Evolutionary conservation across 1,139 yeast species (phyloP), one percentile per base, ranked within the genome.

Genomic region (Magnusiomyces ingens): DNA sequence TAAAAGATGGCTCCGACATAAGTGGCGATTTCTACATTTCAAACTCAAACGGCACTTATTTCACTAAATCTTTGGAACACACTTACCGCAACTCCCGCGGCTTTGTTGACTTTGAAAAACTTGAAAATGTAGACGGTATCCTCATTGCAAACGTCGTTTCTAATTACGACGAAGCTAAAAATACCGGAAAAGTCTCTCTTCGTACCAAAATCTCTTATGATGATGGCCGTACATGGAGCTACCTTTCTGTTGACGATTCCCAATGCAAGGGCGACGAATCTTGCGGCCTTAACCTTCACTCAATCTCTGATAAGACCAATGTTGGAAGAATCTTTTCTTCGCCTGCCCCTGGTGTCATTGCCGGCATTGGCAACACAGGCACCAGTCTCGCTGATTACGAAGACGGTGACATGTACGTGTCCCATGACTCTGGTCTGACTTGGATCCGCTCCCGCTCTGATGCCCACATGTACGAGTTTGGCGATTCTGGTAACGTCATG

Each of bases 401-500:
- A 8, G 60, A 66, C 13, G 64, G 72, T 36, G 68, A 71, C 53
- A 61, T 73, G 41, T 88, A 75, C 66, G 64, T 86, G 3, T 86
- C 95, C 0, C 76, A 87, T 58, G 89, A 89, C 68, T 93, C 90
- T 41, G 96, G 96, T 21, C 67, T 76, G 6, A 71, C 83, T 0
- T 90, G 96, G 96, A 68, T 68, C 43, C 66, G 73, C 55, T 78
- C 82, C 0, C 63, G 82, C 26, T 79, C 80, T 43, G 77, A 74
- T 43, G 81, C 90, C 1, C 74, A 81, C 47, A 63, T 75, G 3
- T 82, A 79, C 59, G 75, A 84, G 0, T 84, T 82, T 70, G 96
- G 94, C 53, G 95, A 89, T 67, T 79, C 80, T 55, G 97, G 96
- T 50, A 88, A 88, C 65, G 67, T 88, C 3, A 77, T 88, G 45